A percentile compares a stretch with the other conserved stretches of the same genome.
Conservation (phyloP, 768 basidiomycete genomes). For the Cytidiella melzeri region DNA sequence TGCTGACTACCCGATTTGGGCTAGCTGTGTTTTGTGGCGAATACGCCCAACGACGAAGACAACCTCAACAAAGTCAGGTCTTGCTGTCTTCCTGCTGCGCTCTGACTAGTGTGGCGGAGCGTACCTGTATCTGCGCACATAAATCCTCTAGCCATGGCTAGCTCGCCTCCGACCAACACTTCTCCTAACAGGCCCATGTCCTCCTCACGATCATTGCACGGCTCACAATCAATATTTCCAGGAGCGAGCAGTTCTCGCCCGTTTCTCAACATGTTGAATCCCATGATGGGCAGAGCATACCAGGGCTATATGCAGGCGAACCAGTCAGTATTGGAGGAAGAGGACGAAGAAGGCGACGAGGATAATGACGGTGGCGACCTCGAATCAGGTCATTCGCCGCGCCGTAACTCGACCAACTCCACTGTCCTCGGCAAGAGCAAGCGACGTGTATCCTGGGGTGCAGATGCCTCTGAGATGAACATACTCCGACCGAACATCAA, state of each 20-base stretch:
- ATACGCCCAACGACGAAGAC: neutral
- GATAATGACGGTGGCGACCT: constrained; percentile 42
- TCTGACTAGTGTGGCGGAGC: no score
- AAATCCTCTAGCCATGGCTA: constrained; percentile 6
- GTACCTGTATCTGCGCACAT: neutral
- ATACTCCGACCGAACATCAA: constrained; percentile 67
- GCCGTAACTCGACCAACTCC: constrained; percentile 27
- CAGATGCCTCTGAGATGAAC: constrained; percentile 48
- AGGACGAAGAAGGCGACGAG: constrained; percentile 40
- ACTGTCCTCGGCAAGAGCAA: constrained; percentile 33
- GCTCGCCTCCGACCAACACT: constrained; percentile 8
- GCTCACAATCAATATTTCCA: constrained; percentile 31
- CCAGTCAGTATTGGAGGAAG: constrained; percentile 68
- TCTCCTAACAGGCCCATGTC: constrained; percentile 13
- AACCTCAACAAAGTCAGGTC: neutral
- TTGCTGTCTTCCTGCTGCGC: no score
- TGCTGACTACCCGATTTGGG: neutral
- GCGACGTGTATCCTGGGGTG: constrained; percentile 55
- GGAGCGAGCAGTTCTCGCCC: constrained; percentile 60
- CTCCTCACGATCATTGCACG: constrained; percentile 22
- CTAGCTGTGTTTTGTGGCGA: neutral
- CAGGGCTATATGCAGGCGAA: constrained; percentile 72
- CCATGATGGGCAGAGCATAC: constrained; percentile 68
- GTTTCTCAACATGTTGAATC: constrained; percentile 79
- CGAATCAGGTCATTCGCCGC: constrained; percentile 48